Percentiles rank a stretch among this genome's conserved stretches.
Conservation (phyloP, 2,329 filamentous ascomycete genomes). For the Kalaharituber pfeilii region DNA sequence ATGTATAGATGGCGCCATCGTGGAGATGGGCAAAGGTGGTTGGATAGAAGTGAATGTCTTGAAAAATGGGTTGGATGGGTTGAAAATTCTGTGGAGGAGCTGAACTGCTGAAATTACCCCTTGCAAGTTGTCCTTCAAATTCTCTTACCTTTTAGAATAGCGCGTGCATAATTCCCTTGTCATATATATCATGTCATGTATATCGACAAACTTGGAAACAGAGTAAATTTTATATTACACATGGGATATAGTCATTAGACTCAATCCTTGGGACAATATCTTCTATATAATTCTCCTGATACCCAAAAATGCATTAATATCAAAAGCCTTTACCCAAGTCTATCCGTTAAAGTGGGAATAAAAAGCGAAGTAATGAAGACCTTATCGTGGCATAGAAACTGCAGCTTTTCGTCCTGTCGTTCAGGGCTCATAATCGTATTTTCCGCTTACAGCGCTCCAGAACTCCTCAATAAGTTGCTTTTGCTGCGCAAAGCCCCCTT, state of each 20-base stretch:
- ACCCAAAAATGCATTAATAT: no score
- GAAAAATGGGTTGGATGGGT: slow-evolving; percentile 16
- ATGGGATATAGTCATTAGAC: neutral
- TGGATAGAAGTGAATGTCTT: slow-evolving; percentile 48
- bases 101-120: neutral
- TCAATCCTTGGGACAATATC: neutral
- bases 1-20: slow-evolving; percentile 82
- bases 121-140: no score
- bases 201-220: no score
- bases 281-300: neutral
- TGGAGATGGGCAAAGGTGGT: slow-evolving; percentile 52
- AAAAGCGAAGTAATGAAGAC: neutral
- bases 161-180: no score
- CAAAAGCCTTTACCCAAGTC: neutral
- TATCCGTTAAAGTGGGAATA: neutral
- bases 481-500: slow-evolving; percentile 26
- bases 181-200: no score
- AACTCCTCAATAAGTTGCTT: slow-evolving; percentile 46
- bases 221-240: no score
- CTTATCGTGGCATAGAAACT: no score
- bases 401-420: no score
- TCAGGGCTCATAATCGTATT: slow-evolving; percentile 11
- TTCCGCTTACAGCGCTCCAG: slow-evolving; percentile 38
- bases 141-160: no score
- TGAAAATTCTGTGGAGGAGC: neutral